phyloP scores from a whole-genome alignment of 345 rosid species.

The Anacardium occidentale region DNA sequence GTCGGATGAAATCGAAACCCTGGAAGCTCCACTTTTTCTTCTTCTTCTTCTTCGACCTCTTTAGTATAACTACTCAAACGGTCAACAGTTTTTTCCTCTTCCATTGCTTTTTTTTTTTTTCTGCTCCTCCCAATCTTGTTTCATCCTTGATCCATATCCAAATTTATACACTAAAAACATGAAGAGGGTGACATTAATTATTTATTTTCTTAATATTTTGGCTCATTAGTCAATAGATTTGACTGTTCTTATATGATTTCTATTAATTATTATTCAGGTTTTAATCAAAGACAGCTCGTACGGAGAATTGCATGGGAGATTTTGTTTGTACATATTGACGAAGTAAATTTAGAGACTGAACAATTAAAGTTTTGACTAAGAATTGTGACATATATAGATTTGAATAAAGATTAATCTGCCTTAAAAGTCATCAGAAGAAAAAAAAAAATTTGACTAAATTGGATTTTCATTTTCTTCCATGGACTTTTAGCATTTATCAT shows the following conservation, averaged over 20 bases:
- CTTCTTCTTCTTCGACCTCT: slow-evolving; percentile 17
- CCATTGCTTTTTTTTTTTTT: slow-evolving; percentile 17
- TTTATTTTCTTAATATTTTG: too few relatives aligned
- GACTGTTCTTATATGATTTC: neutral
- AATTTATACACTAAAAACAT: too few relatives aligned
- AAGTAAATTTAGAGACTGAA: too few relatives aligned
- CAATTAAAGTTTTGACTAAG: too few relatives aligned
- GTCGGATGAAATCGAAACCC: slow-evolving; percentile 28
- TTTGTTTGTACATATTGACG: too few relatives aligned
- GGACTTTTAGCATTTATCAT: too few relatives aligned
- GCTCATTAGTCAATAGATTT: neutral
- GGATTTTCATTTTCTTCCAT: too few relatives aligned
- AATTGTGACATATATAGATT: too few relatives aligned
- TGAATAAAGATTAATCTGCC: too few relatives aligned
- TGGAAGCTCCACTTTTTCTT: slow-evolving; percentile 33
- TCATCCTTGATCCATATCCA: neutral
- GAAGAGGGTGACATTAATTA: too few relatives aligned
- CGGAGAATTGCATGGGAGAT: neutral
- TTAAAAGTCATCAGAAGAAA: too few relatives aligned
- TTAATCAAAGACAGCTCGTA: neutral
- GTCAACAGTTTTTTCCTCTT: slow-evolving; percentile 24
- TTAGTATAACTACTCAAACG: slow-evolving; percentile 9
- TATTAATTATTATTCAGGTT: neutral
- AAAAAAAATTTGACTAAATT: too few relatives aligned
- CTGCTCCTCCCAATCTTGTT: neutral